These are phyloP conservation scores for Oidiodendron maius DNA, from an alignment of 495 filamentous ascomycete genomes.

Conservation along the genomic window DNA sequence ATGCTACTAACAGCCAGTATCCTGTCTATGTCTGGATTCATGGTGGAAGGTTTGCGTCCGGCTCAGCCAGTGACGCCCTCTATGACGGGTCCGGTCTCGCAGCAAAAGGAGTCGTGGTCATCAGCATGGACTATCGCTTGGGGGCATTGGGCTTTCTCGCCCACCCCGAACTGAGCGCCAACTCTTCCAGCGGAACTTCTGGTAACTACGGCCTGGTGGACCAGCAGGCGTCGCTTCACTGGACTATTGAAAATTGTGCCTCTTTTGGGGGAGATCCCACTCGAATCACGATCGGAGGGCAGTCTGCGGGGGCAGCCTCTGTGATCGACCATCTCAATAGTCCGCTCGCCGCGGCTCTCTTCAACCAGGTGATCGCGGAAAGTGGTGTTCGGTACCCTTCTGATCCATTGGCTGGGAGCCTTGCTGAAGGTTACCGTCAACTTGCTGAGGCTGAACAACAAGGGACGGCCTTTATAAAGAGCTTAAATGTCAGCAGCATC, in stretches of 20 bases:
- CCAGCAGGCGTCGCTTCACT: constrained; percentile 35
- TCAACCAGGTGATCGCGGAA: background rate
- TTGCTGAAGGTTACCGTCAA: background rate
- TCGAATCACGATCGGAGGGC: constrained; percentile 37
- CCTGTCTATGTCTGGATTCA: constrained; percentile 39
- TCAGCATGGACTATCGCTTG: constrained; percentile 29
- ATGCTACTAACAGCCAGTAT: constrained; percentile 33
- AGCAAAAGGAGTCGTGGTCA: constrained; percentile 35
- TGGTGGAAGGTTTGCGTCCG: constrained; percentile 20
- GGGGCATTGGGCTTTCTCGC: constrained; percentile 6
- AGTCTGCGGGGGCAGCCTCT: constrained; percentile 40
- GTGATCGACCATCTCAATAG: constrained; percentile 1
- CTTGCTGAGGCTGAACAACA: background rate
- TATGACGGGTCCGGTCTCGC: constrained; percentile 39
- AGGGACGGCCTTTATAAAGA: background rate
- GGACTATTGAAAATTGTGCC: constrained; percentile 41
- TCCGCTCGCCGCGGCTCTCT: background rate
- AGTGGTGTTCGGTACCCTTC: background rate
- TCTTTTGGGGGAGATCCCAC: constrained; percentile 27
- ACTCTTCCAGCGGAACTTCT: constrained; percentile 39
- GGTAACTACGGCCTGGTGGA: constrained; percentile 49
- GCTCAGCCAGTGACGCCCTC: constrained; percentile 18
- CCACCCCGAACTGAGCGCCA: constrained; percentile 6
- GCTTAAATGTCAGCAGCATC: background rate
- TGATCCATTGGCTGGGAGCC: background rate